A percentile compares a stretch with the other conserved stretches of the same genome.
These are phyloP conservation scores for Tubosaeta sp. DNA, from an alignment of 768 basidiomycete species.

Conservation along the genomic window DNA sequence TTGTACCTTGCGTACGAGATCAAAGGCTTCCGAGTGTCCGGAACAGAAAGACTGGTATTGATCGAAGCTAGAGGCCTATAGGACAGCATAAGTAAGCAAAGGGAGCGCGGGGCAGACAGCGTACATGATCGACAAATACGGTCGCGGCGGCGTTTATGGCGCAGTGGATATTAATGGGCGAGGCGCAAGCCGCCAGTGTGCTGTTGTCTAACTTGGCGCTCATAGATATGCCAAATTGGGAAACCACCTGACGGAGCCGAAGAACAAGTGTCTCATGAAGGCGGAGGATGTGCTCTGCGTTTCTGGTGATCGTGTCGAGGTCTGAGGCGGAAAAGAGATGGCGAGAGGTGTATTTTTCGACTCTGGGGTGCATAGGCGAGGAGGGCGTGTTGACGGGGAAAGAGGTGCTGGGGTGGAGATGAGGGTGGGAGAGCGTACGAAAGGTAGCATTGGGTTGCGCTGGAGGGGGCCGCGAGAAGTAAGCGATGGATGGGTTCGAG, in stretches of 20 bases:
- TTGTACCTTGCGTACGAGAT: conserved; percentile 63
- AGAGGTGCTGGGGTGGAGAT: conserved; percentile 19
- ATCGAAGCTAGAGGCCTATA: conserved; percentile 67
- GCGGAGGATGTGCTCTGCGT: conserved; percentile 61
- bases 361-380: conserved; percentile 12
- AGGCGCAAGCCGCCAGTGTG: neutral
- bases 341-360: conserved; percentile 36
- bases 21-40: conserved; percentile 77
- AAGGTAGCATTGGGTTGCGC: conserved; percentile 40
- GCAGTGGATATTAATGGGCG: conserved; percentile 41
- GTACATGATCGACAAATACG: conserved; percentile 57
- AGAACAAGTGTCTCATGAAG: conserved; percentile 66
- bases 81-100: conserved; percentile 4
- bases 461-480: conserved; percentile 37
- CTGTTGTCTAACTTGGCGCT: conserved; percentile 15
- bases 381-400: conserved; percentile 3
- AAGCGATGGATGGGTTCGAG: conserved; percentile 25
- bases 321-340: conserved; percentile 57
- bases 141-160: conserved; percentile 39
- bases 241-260: conserved; percentile 47
- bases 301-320: conserved; percentile 57
- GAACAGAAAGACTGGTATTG: conserved; percentile 87
- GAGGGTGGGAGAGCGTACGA: conserved; percentile 44
- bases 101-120: conserved; percentile 1
- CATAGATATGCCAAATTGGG: conserved; percentile 49